Evolutionary conservation across 2,329 filamentous ascomycete species (phyloP).

Genomic region (Thermothelomyces thermophilus): DNA sequence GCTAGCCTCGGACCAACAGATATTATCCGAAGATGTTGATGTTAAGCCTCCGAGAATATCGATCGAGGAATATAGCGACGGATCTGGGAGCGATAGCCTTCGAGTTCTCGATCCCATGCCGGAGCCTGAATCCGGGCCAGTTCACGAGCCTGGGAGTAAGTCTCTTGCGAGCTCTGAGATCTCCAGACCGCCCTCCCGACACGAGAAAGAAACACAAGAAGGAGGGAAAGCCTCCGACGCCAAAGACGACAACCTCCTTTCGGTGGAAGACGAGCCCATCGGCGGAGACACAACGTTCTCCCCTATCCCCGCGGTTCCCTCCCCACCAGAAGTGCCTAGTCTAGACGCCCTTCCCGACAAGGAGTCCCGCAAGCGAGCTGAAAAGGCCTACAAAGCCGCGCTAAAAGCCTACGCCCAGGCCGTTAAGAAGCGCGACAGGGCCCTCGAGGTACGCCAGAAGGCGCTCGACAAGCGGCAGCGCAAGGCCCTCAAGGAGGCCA

Average conservation of each 20-base stretch:
- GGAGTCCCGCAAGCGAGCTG: conserved; percentile 58
- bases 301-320: conserved; percentile 44
- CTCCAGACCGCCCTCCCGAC: no score
- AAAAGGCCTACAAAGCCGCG: conserved; percentile 58
- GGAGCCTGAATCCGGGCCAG: conserved; percentile 4
- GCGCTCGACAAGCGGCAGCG: conserved; percentile 35
- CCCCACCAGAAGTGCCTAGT: conserved; percentile 50
- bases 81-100: neutral
- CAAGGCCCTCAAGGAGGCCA: conserved; percentile 13
- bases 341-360: conserved; percentile 55
- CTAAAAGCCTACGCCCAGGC: conserved; percentile 60
- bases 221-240: neutral
- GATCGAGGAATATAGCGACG: conserved; percentile 36
- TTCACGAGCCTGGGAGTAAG: neutral
- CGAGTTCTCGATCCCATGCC: conserved; percentile 15
- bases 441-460: conserved; percentile 49
- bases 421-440: conserved; percentile 59
- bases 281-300: conserved; percentile 29
- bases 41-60: conserved; percentile 27
- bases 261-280: conserved; percentile 2
- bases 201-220: neutral
- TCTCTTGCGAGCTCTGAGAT: neutral
- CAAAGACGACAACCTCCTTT: neutral
- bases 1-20: neutral
- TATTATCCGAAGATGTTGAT: neutral